Percentiles rank a stretch among this genome's conserved stretches.
Conservation (phyloP, 2,329 filamentous ascomycete genomes). For the Alternaria sp. region DNA sequence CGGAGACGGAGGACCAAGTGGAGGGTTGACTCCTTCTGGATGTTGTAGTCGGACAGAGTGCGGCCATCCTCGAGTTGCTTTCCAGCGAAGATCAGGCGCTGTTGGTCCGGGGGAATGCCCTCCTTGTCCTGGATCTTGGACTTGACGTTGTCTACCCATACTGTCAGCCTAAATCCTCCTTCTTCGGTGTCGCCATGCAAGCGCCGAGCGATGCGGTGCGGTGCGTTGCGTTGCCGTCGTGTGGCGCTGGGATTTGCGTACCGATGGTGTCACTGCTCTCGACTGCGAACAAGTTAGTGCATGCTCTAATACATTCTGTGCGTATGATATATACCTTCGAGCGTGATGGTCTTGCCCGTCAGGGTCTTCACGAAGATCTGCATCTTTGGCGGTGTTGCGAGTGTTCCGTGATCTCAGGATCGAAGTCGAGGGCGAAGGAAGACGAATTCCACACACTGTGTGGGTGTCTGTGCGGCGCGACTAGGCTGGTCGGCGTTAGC, state of each 20-base stretch:
- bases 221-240: slow-evolving; percentile 19
- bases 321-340: slow-evolving; percentile 67
- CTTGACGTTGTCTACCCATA: slow-evolving; percentile 87
- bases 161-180: slow-evolving; percentile 29
- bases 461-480: slow-evolving; percentile 26
- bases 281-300: slow-evolving; percentile 69
- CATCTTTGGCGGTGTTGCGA: slow-evolving; percentile 42
- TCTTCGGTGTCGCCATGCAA: slow-evolving; percentile 4
- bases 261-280: slow-evolving; percentile 84
- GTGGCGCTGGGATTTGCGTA: slow-evolving; percentile 37
- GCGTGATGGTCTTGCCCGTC: slow-evolving; percentile 99
- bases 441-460: slow-evolving; percentile 28
- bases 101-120: slow-evolving; percentile 96
- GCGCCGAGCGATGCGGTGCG: slow-evolving; percentile 21
- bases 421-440: slow-evolving; percentile 29
- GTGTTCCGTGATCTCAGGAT: slow-evolving; percentile 39
- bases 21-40: slow-evolving; percentile 99
- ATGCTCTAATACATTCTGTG: neutral
- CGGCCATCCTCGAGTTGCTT: slow-evolving; percentile 99
- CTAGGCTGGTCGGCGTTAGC: slow-evolving; percentile 19
- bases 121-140: slow-evolving; percentile 99
- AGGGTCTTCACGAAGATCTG: slow-evolving; percentile 94
- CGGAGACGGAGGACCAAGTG: slow-evolving; percentile 98
- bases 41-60: slow-evolving; percentile 98
- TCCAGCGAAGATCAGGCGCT: slow-evolving; percentile 98